Conservation (phyloP, 129 eudicot species). For the Logfia minima region DNA sequence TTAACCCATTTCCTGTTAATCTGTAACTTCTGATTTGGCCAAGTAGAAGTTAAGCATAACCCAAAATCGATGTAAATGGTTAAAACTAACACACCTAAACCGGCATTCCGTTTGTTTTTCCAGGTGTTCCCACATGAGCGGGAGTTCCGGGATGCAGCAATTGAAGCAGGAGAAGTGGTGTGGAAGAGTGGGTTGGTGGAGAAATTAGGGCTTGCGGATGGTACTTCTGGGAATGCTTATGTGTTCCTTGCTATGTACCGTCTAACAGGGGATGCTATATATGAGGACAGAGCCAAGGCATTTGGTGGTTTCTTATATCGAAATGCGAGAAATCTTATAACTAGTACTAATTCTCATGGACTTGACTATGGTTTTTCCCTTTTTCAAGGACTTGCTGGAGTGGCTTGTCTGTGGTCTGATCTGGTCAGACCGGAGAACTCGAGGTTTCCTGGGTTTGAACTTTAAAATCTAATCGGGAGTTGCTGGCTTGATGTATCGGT, state of each 20-base stretch:
- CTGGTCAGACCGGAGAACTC: conserved; percentile 52
- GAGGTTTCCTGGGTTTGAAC: conserved; percentile 75
- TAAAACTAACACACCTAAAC: background rate
- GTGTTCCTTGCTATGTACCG: conserved; percentile 68
- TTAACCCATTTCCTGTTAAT: no score
- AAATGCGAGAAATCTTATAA: conserved; percentile 34
- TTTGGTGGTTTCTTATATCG: conserved; percentile 74
- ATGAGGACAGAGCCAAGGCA: conserved; percentile 74
- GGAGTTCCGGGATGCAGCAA: conserved; percentile 79
- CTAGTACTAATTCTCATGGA: conserved; percentile 15
- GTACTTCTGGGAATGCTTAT: conserved; percentile 74
- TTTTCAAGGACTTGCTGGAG: conserved; percentile 69
- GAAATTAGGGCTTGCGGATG: conserved; percentile 78
- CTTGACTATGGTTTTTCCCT: conserved; percentile 51
- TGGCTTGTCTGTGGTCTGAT: conserved; percentile 79
- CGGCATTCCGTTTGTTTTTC: background rate
- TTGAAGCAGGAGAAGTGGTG: conserved; percentile 93
- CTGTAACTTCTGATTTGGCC: background rate
- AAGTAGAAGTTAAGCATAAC: background rate
- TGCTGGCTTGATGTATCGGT: background rate
- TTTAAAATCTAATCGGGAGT: conserved; percentile 19
- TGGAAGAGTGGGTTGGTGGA: conserved; percentile 84
- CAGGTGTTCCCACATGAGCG: conserved; percentile 65
- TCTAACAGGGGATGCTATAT: conserved; percentile 65
- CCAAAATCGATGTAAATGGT: background rate